Evolutionary conservation across 1,284 basidiomycete species (phyloP), one percentile per base, ranked within the genome.

Genomic region (Ganoderma sp.): DNA sequence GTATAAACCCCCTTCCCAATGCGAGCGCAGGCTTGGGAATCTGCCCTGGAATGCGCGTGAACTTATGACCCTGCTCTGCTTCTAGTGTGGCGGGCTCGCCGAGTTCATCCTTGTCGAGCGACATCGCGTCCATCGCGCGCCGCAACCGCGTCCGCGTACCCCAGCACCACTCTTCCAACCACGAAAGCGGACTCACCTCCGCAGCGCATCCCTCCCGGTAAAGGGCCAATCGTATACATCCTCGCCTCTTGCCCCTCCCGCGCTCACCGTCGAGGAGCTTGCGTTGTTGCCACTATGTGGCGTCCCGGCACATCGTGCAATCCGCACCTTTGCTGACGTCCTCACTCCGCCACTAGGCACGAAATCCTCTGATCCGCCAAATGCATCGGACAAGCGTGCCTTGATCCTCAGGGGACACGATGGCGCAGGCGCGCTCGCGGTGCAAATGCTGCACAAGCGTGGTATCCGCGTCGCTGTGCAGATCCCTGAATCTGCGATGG

Each of bases 51-150:
- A 52, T 69, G 58, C n/a, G 10, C 41, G 45, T 54, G 34, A 28
- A 37, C 63, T 39, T 39, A 39, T 71, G 52, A 69, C 42, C 45
- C 56, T 48, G 48, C 37, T 32, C 39, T 34, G 22, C 56, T n/a
- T 12, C 39, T 73, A 95, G 93, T 90, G 88, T 72, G 94, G 94
- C 61, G 92, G 91, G 6, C 84, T 96, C 19, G 85, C 92, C 28
- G 93, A 97, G 80, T 96, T 94, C 80, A 85, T 96, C 61, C 82
- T 93, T 28, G 85, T 91, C 17, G 93, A 96, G 76, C 87, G 92
- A 42, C 89, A 90, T 73, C 87, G 91, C n/a, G 78, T 95, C 1
- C 87, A 90, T 70, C 87, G 90, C 10, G 86, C 90, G 15, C 91
- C 93, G 0, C 85, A 88, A 71, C 90, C 90, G 1, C 75, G 75